Evolutionary conservation across 1,284 basidiomycete species (phyloP).

Genomic region (Gymnopus androsaceus): DNA sequence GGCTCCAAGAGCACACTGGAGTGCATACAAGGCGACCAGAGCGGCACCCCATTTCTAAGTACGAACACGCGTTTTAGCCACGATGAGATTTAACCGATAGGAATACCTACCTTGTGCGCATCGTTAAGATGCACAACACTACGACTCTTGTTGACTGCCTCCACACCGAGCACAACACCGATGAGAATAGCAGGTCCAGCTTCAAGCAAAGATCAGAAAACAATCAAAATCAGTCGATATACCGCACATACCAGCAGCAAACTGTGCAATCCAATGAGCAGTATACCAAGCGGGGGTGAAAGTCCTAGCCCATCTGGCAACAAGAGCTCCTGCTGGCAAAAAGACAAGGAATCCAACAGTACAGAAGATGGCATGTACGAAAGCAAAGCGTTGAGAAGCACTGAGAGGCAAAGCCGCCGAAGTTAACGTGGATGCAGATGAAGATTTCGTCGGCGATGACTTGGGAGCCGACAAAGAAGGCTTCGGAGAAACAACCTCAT

Average conservation of each 20-base stretch:
- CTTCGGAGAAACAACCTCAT: background rate
- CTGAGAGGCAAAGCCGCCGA: slow-evolving; percentile 29
- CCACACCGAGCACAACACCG: slow-evolving; percentile 53
- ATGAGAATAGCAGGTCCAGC: slow-evolving; percentile 52
- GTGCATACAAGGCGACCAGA: slow-evolving; percentile 60
- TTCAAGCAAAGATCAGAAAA: slow-evolving; percentile 24
- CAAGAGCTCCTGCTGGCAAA: slow-evolving; percentile 57
- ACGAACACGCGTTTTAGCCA: background rate
- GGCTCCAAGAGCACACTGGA: slow-evolving; percentile 59
- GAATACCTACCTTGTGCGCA: slow-evolving; percentile 48
- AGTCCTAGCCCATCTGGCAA: slow-evolving; percentile 60
- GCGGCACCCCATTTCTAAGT: slow-evolving; percentile 55
- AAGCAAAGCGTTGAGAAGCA: slow-evolving; percentile 44
- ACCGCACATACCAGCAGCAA: slow-evolving; percentile 40
- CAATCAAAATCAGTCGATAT: background rate
- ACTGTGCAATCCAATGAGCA: slow-evolving; percentile 52
- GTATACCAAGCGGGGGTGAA: slow-evolving; percentile 58
- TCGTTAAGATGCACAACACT: slow-evolving; percentile 45
- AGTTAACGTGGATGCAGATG: slow-evolving; percentile 13
- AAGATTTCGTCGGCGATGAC: slow-evolving; percentile 12
- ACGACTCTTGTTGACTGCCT: slow-evolving; percentile 40
- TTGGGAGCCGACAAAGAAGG: background rate
- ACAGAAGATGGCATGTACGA: slow-evolving; percentile 58
- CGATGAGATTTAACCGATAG: background rate
- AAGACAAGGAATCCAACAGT: slow-evolving; percentile 58